Base-by-base conservation (phyloP, 768 basidiomycete species). In the Phanerochaete sordida region DNA sequence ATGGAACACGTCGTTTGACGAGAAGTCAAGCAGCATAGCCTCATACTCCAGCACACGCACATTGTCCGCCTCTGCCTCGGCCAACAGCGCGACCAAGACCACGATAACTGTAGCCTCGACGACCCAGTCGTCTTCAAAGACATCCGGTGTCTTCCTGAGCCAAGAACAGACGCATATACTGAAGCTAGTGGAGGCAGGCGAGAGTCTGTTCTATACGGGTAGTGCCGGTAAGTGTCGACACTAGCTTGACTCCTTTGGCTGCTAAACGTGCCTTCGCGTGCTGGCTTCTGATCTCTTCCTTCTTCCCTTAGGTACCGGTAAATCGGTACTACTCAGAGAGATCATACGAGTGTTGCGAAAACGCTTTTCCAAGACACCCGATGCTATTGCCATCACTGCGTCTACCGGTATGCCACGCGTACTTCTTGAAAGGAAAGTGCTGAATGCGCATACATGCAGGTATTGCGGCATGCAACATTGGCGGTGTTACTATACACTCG, bases 381-480 rank as follows among this genome's bases (percentile, higher is more conserved):
- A 95, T 70, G 88, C 88, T 0, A 84, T 98, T 23, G 95, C 94
- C 12, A 85, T 99, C 60, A 98, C 96, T 2, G 97, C 97, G 9
- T 94, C 94, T 3, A 98, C 95, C 24, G 95, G 95, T 88, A 51
- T 31, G 72, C 63, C 48, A 60, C 15, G 26, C 15, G 50, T 52
- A 7, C 28, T 37, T 16, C 19, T 16, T 43, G 8, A 19, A 19
- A 19, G 8, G 19, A 43, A 12, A 7, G n/a, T 21, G 24, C 28
- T 56, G n/a, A 53, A 46, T 3, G 48, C 26, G 31, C 31, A 26
- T 48, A 26, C 30, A 16, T 58, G 30, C 59, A 88, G 90, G 90
- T 46, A 97, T 98, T 66, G 96, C 96, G 7, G 96, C 96, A 5
- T 97, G 95, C 72, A 98, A 99, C 65, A 95, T 99, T 52, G 96